Evolutionary conservation across 208 protist species (phyloP), one percentile per base, ranked within the genome.

Genomic region (Crithidia expoeki): DNA sequence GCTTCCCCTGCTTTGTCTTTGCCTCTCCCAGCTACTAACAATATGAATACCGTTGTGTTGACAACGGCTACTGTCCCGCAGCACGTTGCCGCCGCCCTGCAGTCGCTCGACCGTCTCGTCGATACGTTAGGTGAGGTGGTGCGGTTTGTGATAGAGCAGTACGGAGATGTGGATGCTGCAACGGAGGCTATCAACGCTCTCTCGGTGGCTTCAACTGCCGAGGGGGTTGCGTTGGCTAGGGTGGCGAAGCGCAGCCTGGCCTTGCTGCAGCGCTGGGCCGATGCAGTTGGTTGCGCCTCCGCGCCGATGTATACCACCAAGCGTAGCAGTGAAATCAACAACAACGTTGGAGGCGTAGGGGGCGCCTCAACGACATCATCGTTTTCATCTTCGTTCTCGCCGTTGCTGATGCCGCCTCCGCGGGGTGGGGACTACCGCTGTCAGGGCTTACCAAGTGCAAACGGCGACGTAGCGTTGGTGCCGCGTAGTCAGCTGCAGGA

Each of bases 171-270:
- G 5, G 34, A 36, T 17, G 42, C 62, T 25, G 84, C 84, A n/a
- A 71, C 75, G 27, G 72, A 84, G 33, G 71, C 85, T 25, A 73
- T 88, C 28, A 65, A 64, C 0, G 77, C 58, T 0, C 67, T 90
- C 12, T 79, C 84, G n/a, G 25, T 67, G 0, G 72, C 82, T 6
- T 84, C 84, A 27, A 74, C 80, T 7, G 72, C 82, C 14, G 80
- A 83, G 36, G 56, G 77, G 5, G 36, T 72, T 17, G 56, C 72
- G 25, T 73, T 93, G n/a, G 57, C 72, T 9, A 36, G 62, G 3
- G 74, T 93, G 23, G 76, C 87, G 56, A 66, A 55, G 40, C 74
- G 74, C 17, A 89, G 84, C 51, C 64, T 86, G 28, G 50, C 73
- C 36, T 61, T 89, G 17, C 60, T 92, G 23, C 75, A 76, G 58